A percentile compares a stretch with the other conserved stretches of the same genome.
Evolutionary conservation across 257 asterid genomes (phyloP).

Genomic region (Solanum clarkiae): DNA sequence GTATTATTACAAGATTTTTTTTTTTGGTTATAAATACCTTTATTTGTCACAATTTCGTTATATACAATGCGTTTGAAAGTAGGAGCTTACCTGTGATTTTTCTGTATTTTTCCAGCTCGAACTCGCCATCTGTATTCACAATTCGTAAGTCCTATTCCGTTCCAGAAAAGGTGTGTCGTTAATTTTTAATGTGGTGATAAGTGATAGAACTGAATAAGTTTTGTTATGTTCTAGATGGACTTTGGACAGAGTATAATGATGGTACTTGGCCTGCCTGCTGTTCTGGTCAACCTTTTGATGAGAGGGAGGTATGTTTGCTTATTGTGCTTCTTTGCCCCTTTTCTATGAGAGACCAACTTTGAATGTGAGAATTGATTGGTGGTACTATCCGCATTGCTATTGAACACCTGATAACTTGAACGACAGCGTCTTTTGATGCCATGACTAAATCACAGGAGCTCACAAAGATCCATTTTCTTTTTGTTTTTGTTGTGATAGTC

Average conservation of each 20-base stretch:
- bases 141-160: conserved; percentile 50
- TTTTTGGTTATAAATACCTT: background rate
- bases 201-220: background rate
- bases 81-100: background rate
- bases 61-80: background rate
- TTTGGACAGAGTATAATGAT: conserved; percentile 86
- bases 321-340: background rate
- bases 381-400: background rate
- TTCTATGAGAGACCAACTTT: background rate
- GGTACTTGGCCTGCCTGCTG: conserved; percentile 98
- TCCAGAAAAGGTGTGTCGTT: background rate
- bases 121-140: conserved; percentile 53
- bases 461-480: background rate
- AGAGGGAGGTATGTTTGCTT: conserved; percentile 36
- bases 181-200: background rate
- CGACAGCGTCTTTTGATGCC: background rate
- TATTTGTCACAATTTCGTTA: background rate
- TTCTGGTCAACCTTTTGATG: conserved; percentile 44
- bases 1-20: background rate
- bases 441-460: background rate
- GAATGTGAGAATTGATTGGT: background rate
- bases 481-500: background rate
- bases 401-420: background rate
- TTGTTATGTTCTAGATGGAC: conserved; percentile 56
- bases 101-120: conserved; percentile 43